A percentile compares a stretch with the other conserved stretches of the same genome.
These are phyloP conservation scores for Salix viminalis DNA, from an alignment of 345 rosid species.

Conservation along the genomic window DNA sequence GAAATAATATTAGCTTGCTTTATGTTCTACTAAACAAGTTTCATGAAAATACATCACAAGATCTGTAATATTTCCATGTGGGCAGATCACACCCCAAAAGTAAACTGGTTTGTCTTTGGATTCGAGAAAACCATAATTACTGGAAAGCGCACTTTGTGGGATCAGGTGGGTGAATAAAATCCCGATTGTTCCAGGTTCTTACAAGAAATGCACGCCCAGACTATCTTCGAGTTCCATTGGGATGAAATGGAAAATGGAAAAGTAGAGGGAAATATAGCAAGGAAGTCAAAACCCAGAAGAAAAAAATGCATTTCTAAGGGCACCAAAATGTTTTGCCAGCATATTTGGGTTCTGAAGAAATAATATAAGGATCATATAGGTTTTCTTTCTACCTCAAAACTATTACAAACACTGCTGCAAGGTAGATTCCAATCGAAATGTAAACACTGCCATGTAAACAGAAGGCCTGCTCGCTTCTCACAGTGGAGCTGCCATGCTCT, in stretches of 20 bases:
- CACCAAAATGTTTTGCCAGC: not conserved
- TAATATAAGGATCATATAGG: too few relatives aligned
- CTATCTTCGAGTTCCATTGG: too few relatives aligned
- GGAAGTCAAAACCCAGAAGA: not conserved
- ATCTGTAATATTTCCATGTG: too few relatives aligned
- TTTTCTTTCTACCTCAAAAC: not conserved
- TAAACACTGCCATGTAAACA: not conserved
- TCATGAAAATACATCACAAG: too few relatives aligned
- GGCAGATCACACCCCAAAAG: too few relatives aligned
- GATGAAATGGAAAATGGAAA: not conserved
- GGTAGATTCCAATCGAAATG: not conserved
- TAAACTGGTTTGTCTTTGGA: too few relatives aligned
- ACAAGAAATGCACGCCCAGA: too few relatives aligned
- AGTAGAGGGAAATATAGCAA: not conserved
- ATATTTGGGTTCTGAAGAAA: not conserved
- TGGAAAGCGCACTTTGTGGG: accelerated
- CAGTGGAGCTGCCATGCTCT: conserved; percentile 1
- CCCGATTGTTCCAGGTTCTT: accelerated
- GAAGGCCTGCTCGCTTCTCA: conserved; percentile 4
- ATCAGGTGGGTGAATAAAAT: too few relatives aligned
- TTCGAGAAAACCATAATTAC: too few relatives aligned
- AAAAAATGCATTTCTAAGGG: not conserved
- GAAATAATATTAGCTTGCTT: too few relatives aligned
- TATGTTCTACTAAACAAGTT: too few relatives aligned
- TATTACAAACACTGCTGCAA: not conserved